phyloP scores from a whole-genome alignment of 371 early-diverging fungal species.

The Synchytrium microbalum region DNA sequence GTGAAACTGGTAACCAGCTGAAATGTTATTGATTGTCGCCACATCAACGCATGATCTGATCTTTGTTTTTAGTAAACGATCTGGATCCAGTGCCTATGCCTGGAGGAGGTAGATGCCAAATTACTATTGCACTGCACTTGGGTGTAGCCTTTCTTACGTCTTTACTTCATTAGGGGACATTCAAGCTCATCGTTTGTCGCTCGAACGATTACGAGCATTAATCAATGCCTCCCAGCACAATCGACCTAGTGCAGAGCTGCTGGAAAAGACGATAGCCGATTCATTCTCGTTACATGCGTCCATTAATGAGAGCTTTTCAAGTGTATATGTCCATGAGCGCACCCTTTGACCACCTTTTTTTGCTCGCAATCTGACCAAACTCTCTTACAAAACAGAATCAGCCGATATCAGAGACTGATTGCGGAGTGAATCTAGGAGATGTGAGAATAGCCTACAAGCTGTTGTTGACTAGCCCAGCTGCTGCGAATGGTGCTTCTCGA shows the following conservation, averaged over 20 bases:
- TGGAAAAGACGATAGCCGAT: conserved; percentile 50
- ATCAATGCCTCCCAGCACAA: background rate
- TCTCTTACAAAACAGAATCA: conserved; percentile 48
- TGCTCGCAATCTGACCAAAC: too few relatives aligned
- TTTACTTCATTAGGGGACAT: conserved; percentile 3
- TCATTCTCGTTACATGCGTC: conserved; percentile 57
- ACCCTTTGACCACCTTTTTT: background rate
- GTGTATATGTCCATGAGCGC: conserved; percentile 34
- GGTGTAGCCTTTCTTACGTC: background rate
- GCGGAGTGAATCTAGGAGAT: conserved; percentile 59
- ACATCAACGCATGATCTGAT: background rate
- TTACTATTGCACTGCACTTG: background rate
- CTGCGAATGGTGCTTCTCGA: conserved; percentile 3
- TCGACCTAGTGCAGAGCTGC: conserved; percentile 16
- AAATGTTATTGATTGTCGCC: background rate
- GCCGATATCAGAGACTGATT: conserved; percentile 47
- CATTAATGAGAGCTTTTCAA: conserved; percentile 68
- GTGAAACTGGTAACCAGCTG: conserved; percentile 52
- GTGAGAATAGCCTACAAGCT: conserved; percentile 62
- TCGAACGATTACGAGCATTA: background rate
- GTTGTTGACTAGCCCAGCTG: conserved; percentile 26
- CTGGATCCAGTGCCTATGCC: conserved; percentile 12
- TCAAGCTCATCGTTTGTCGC: conserved; percentile 3
- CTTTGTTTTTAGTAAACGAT: conserved; percentile 18
- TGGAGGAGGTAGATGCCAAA: conserved; percentile 7